Evolutionary conservation across 1,139 yeast genomes (phyloP).

Genomic region (Suhomyces atakaporum): DNA sequence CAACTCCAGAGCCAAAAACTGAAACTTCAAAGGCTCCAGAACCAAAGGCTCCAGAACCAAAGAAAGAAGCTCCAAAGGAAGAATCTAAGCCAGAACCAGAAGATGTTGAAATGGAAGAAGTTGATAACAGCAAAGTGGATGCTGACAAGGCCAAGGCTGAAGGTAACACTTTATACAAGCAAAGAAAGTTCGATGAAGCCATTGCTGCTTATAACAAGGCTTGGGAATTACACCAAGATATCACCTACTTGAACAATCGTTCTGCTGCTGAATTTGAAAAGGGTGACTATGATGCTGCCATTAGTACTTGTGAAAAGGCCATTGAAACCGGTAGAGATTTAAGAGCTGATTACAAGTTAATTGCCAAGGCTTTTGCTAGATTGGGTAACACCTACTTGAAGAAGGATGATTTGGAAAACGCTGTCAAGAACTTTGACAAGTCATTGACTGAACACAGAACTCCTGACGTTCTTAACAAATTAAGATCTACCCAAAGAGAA

Average conservation of each 20-base stretch:
- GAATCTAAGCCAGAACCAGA: conserved; percentile 20
- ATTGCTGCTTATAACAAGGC: conserved; percentile 84
- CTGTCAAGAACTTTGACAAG: conserved; percentile 80
- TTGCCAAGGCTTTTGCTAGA: conserved; percentile 93
- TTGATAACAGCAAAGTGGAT: conserved; percentile 37
- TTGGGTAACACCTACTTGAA: conserved; percentile 83
- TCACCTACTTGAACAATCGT: conserved; percentile 91
- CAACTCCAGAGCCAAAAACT: conserved; percentile 13
- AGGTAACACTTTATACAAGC: conserved; percentile 86
- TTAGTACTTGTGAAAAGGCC: conserved; percentile 77
- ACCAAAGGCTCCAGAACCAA: conserved; percentile 26
- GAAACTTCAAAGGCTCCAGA: conserved; percentile 14
- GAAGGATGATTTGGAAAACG: conserved; percentile 67
- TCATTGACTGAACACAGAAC: conserved; percentile 97
- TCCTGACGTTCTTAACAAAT: conserved; percentile 86
- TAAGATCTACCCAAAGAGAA: conserved; percentile 85
- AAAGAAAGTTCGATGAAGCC: conserved; percentile 90
- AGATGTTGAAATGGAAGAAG: conserved; percentile 41
- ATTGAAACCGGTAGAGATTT: conserved; percentile 85
- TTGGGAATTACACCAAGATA: conserved; percentile 78
- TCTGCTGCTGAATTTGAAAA: conserved; percentile 98
- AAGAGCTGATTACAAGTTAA: conserved; percentile 87
- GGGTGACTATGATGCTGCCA: conserved; percentile 85
- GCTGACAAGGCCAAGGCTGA: conserved; percentile 84
- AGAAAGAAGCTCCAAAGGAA: conserved; percentile 12